Percentiles rank a stretch among this genome's conserved stretches.
Conservation (phyloP, 2,329 filamentous ascomycete genomes). For the Monilinia laxa region DNA sequence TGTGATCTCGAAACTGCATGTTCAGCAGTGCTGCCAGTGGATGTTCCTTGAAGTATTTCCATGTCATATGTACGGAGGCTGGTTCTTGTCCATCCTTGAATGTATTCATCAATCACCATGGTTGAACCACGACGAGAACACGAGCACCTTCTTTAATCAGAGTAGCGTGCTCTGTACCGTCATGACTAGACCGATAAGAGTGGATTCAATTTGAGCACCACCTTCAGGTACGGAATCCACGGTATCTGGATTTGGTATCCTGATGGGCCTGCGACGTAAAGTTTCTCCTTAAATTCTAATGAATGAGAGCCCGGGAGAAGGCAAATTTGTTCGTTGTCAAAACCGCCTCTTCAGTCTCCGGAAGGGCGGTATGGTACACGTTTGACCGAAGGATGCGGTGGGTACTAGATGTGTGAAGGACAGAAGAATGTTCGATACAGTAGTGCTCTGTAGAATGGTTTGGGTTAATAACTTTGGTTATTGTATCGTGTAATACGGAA, state of each 20-base stretch:
- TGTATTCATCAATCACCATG: background rate
- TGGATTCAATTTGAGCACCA: background rate
- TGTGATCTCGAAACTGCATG: background rate
- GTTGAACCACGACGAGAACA: background rate
- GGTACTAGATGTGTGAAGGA: background rate
- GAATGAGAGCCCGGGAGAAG: background rate
- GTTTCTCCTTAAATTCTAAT: background rate
- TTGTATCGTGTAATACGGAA: too few species aligned
- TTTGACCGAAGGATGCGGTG: background rate
- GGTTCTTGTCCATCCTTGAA: background rate
- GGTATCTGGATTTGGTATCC: background rate
- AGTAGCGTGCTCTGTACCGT: background rate
- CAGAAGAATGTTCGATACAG: background rate
- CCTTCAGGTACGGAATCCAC: background rate
- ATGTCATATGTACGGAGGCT: background rate
- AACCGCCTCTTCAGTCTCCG: background rate
- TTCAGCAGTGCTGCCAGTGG: background rate
- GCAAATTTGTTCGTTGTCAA: background rate
- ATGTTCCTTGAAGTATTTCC: too few species aligned
- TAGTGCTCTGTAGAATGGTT: background rate
- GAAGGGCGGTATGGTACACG: background rate
- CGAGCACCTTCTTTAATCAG: slow-evolving; percentile 17
- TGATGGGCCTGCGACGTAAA: background rate
- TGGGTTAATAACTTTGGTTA: too few species aligned
- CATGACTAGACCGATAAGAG: background rate